These are phyloP conservation scores for Emericellopsis atlantica DNA, from an alignment of 2,329 filamentous ascomycete species.

Conservation along the genomic window DNA sequence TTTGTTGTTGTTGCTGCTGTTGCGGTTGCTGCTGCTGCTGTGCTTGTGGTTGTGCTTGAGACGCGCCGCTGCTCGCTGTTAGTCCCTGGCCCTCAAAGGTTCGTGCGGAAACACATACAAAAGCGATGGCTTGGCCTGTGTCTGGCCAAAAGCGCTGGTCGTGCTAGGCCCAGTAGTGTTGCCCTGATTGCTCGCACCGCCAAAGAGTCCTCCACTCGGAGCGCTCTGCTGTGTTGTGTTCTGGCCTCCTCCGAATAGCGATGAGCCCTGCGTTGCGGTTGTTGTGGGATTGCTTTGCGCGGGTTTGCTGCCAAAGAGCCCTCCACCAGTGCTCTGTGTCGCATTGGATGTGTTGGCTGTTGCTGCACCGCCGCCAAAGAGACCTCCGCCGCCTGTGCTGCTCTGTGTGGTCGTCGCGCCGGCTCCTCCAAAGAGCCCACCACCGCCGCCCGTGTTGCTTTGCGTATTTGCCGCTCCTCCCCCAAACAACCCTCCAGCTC, in stretches of 20 bases:
- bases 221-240: slow-evolving; percentile 10
- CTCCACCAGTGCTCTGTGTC: slow-evolving; percentile 6
- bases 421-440: slow-evolving; percentile 18
- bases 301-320: slow-evolving; percentile 11
- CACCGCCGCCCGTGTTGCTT: slow-evolving; percentile 6
- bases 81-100: not conserved
- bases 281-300: no score
- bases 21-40: slow-evolving; percentile 1
- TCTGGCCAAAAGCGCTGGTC: no score
- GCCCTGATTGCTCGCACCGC: slow-evolving; percentile 7
- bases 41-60: slow-evolving; percentile 9
- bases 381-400: slow-evolving; percentile 11
- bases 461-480: not conserved
- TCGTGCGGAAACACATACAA: slow-evolving; percentile 13
- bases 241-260: not conserved
- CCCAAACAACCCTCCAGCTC: slow-evolving; percentile 11
- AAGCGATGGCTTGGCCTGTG: slow-evolving; percentile 16
- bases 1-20: slow-evolving; percentile 35
- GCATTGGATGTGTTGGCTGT: slow-evolving; percentile 2
- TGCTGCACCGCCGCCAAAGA: slow-evolving; percentile 10
- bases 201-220: slow-evolving; percentile 7
- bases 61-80: slow-evolving; percentile 12
- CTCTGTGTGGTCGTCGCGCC: slow-evolving; percentile 12
- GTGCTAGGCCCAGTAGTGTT: slow-evolving; percentile 1
- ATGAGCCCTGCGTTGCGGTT: no score